A percentile compares a stretch with the other conserved stretches of the same genome.
Evolutionary conservation across 345 rosid species (phyloP).

Genomic region (Hibiscus syriacus): DNA sequence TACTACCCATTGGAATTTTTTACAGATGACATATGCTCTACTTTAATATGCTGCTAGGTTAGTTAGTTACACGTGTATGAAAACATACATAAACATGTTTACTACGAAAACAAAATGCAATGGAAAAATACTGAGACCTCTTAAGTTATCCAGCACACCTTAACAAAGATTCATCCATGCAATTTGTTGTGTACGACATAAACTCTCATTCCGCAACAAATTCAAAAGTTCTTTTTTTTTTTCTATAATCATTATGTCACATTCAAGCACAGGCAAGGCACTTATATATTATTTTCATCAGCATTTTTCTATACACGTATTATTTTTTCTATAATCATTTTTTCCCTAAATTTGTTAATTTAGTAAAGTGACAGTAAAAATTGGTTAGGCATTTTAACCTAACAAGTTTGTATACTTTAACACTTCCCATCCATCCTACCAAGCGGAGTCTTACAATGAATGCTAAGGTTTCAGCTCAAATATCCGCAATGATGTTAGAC

Average conservation of each 20-base stretch:
- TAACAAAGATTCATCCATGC: too few relatives aligned
- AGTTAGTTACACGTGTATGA: background rate
- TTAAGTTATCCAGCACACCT: too few relatives aligned
- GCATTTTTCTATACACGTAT: background rate
- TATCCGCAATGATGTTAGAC: background rate
- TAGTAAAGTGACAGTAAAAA: background rate
- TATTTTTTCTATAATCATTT: background rate
- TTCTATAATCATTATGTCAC: too few relatives aligned
- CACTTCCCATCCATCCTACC: background rate
- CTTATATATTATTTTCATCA: background rate
- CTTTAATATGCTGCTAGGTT: background rate
- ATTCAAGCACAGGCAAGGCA: background rate
- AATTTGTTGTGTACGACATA: background rate
- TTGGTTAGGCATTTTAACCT: background rate
- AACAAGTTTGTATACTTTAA: background rate
- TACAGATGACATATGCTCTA: background rate
- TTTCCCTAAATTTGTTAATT: background rate
- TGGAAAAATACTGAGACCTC: background rate
- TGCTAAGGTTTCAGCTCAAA: background rate
- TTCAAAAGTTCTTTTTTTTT: background rate
- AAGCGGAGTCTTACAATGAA: background rate
- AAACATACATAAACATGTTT: background rate
- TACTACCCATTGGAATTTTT: background rate
- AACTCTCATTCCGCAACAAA: background rate
- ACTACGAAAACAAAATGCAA: background rate